Evolutionary conservation across 805 yeast species (phyloP).

Genomic region (Kregervanrija delftensis): DNA sequence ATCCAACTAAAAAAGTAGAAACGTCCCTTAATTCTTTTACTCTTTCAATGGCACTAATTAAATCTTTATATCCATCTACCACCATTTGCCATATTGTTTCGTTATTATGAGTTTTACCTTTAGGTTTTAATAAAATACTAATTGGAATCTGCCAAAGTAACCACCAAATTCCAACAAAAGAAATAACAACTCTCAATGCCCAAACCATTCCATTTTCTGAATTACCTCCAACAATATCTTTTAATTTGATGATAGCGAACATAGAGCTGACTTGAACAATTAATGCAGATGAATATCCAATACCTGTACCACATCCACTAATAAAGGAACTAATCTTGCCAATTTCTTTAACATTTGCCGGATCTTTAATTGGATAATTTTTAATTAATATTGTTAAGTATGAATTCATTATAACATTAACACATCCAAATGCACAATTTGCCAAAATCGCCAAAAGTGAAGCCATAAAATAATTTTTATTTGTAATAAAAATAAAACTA

Average conservation of each 20-base stretch:
- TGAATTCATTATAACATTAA: conserved; percentile 74
- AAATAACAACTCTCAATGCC: conserved; percentile 53
- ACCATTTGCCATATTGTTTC: conserved; percentile 4
- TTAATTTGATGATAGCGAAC: conserved; percentile 27
- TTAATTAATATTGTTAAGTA: conserved; percentile 56
- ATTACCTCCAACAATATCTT: neutral
- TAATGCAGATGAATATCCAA: conserved; percentile 65
- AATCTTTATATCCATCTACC: conserved; percentile 54
- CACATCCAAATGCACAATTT: conserved; percentile 69
- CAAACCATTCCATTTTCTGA: conserved; percentile 17
- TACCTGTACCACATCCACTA: conserved; percentile 65
- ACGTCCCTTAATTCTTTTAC: conserved; percentile 60
- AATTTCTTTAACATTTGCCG: conserved; percentile 1
- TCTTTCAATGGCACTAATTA: conserved; percentile 48
- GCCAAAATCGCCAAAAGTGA: conserved; percentile 50
- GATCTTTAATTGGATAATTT: conserved; percentile 22
- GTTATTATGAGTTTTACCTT: neutral
- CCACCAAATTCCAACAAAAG: conserved; percentile 76
- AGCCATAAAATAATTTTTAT: conserved; percentile 43
- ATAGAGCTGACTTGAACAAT: conserved; percentile 59
- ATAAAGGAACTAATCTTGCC: conserved; percentile 43
- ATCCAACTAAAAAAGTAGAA: conserved; percentile 56
- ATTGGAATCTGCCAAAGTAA: conserved; percentile 61
- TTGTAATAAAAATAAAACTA: conserved; percentile 32
- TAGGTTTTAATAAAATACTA: conserved; percentile 7